Percentiles rank a stretch among this genome's conserved stretches.
Conservation (phyloP, 1,284 basidiomycete genomes). For the Earliella scabrosa region DNA sequence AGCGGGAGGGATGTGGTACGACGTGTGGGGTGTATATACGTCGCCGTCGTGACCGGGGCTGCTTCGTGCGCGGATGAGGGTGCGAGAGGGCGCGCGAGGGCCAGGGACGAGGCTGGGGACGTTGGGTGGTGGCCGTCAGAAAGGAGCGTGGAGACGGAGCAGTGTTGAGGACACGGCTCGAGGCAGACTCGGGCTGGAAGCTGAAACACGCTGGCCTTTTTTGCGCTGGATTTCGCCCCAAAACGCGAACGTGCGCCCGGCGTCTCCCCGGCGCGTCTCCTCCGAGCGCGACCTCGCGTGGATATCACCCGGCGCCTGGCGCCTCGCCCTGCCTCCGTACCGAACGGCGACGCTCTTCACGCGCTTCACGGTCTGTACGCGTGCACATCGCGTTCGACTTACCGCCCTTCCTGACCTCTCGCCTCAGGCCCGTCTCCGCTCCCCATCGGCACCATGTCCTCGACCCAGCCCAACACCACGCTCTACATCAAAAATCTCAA, state of each 20-base stretch:
- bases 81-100: too few relatives aligned
- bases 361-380: slow-evolving; percentile 1
- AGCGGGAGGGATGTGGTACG: background rate
- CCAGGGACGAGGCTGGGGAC: background rate
- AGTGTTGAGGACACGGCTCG: background rate
- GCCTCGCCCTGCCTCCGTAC: background rate
- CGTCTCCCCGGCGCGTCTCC: slow-evolving; percentile 8
- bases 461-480: slow-evolving; percentile 78
- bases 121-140: background rate
- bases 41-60: background rate
- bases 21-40: background rate
- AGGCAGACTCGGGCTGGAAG: background rate
- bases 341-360: slow-evolving; percentile 8
- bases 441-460: slow-evolving; percentile 29
- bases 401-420: background rate
- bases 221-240: slow-evolving; percentile 19
- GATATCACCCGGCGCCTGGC: background rate
- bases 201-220: slow-evolving; percentile 15
- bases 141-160: background rate
- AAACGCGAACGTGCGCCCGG: slow-evolving; percentile 23
- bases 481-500: slow-evolving; percentile 96
- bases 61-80: background rate
- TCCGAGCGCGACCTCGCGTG: background rate
- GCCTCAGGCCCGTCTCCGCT: background rate
- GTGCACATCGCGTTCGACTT: too few relatives aligned